phyloP scores from a whole-genome alignment of 1,284 basidiomycete genomes.

The Cryptococcus hybrid region DNA sequence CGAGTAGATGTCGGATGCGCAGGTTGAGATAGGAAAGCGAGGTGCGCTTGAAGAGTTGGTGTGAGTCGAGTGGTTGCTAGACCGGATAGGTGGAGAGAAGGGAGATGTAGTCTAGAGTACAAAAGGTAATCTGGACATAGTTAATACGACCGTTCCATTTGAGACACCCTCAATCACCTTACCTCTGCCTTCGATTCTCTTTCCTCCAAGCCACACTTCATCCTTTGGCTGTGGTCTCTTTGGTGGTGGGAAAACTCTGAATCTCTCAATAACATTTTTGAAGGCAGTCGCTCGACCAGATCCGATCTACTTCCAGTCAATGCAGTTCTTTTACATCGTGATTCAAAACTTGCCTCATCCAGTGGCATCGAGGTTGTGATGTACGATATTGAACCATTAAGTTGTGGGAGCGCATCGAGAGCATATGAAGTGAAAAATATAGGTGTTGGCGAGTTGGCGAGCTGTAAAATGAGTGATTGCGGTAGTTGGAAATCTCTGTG shows the following conservation, averaged over 20 bases:
- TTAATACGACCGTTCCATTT: neutral
- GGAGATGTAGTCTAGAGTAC: constrained; percentile 89
- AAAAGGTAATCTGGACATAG: constrained; percentile 58
- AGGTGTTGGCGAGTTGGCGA: constrained; percentile 85
- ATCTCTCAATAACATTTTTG: constrained; percentile 82
- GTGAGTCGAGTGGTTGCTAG: constrained; percentile 76
- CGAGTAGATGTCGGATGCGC: constrained; percentile 25
- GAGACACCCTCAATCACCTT: constrained; percentile 26
- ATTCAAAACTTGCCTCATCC: constrained; percentile 54
- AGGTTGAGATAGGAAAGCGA: constrained; percentile 46
- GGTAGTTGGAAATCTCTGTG: constrained; percentile 41
- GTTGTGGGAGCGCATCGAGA: constrained; percentile 84
- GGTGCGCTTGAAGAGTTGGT: constrained; percentile 50
- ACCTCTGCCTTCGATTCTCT: constrained; percentile 75
- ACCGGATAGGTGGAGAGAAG: constrained; percentile 82
- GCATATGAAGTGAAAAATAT: constrained; percentile 89
- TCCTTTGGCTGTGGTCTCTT: constrained; percentile 68
- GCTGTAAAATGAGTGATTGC: constrained; percentile 56
- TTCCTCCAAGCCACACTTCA: constrained; percentile 75
- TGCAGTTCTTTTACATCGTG: neutral
- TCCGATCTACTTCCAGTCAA: constrained; percentile 40
- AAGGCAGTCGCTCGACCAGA: constrained; percentile 72
- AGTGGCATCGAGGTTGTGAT: constrained; percentile 84
- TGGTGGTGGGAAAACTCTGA: constrained; percentile 76
- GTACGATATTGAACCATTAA: constrained; percentile 91